These are phyloP conservation scores for Calocybe cyanea DNA, from an alignment of 768 basidiomycete genomes.

Conservation along the genomic window DNA sequence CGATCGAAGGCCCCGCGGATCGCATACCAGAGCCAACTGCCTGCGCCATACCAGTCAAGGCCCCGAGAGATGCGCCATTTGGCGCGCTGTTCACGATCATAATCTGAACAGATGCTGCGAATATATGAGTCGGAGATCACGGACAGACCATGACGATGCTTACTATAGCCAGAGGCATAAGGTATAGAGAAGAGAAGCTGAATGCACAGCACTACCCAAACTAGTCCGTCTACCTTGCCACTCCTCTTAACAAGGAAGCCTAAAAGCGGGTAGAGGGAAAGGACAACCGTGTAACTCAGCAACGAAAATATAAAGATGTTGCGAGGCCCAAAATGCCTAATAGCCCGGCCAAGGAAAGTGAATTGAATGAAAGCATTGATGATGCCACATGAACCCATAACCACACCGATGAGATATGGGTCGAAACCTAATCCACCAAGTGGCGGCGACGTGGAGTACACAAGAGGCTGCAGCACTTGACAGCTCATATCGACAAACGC, in stretches of 20 bases:
- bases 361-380: constrained; percentile 53
- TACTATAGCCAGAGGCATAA: constrained; percentile 21
- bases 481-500: constrained; percentile 35
- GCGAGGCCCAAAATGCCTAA: constrained; percentile 52
- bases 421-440: constrained; percentile 65
- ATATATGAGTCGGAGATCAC: background rate
- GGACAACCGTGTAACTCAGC: constrained; percentile 19
- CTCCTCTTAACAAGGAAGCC: constrained; percentile 29
- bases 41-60: constrained; percentile 54
- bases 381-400: constrained; percentile 50
- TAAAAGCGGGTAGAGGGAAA: constrained; percentile 31
- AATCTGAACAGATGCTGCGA: constrained; percentile 45
- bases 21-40: constrained; percentile 45
- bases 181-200: too few relatives aligned
- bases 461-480: constrained; percentile 35
- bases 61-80: constrained; percentile 39
- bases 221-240: constrained; percentile 28
- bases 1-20: constrained; percentile 47
- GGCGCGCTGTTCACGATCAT: constrained; percentile 41
- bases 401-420: constrained; percentile 58
- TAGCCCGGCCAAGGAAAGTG: constrained; percentile 44
- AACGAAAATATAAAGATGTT: constrained; percentile 40
- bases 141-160: constrained; percentile 5
- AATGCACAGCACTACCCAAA: constrained; percentile 12
- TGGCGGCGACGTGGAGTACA: constrained; percentile 54